These are phyloP conservation scores for Barnettozyma siamensis DNA, from an alignment of 805 yeast genomes.

Conservation along the genomic window DNA sequence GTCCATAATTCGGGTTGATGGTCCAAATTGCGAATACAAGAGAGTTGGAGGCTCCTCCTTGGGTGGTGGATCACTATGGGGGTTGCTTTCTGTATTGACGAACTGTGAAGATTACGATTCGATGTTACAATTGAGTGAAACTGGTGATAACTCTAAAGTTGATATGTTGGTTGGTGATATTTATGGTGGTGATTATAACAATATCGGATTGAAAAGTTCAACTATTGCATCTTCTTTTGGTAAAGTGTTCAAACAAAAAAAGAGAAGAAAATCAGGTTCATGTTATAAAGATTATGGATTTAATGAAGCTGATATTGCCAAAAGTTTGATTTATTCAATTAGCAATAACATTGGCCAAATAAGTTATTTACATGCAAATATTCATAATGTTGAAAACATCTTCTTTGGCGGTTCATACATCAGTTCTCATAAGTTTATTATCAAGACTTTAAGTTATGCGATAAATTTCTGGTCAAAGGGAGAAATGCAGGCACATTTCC, in stretches of 20 bases:
- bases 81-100: conserved; percentile 78
- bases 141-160: conserved; percentile 88
- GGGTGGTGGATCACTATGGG: conserved; percentile 99
- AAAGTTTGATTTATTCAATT: conserved; percentile 80
- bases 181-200: conserved; percentile 82
- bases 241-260: conserved; percentile 69
- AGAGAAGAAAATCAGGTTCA: conserved; percentile 23
- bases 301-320: conserved; percentile 64
- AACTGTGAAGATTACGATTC: conserved; percentile 86
- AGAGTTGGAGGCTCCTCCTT: conserved; percentile 94
- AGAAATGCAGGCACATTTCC: conserved; percentile 83
- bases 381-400: conserved; percentile 74
- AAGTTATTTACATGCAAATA: conserved; percentile 88
- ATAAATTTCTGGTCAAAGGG: conserved; percentile 95
- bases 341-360: conserved; percentile 96
- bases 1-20: conserved; percentile 88
- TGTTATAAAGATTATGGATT: conserved; percentile 10
- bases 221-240: conserved; percentile 94
- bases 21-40: conserved; percentile 59
- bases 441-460: conserved; percentile 89
- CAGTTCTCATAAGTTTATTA: conserved; percentile 91
- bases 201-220: conserved; percentile 83
- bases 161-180: conserved; percentile 96
- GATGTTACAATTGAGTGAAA: conserved; percentile 85
- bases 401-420: conserved; percentile 97